A percentile compares a stretch with the other conserved stretches of the same genome.
Evolutionary conservation across 257 asterid species (phyloP).

Genomic region (Solanum raphanifolium): DNA sequence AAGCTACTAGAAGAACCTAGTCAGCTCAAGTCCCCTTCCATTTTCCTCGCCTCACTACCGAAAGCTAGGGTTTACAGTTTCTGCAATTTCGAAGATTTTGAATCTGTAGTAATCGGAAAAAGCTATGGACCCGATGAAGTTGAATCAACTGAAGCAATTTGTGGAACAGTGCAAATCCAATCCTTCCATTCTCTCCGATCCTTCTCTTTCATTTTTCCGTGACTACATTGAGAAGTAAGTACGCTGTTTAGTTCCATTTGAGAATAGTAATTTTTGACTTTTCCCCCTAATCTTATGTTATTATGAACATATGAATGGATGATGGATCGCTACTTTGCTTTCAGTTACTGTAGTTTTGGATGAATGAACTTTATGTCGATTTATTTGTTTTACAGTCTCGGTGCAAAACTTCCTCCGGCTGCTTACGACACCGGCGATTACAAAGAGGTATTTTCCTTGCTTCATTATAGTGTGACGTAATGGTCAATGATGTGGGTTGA

Average conservation of each 20-base stretch:
- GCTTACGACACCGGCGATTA: conserved; percentile 10
- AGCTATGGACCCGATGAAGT: conserved; percentile 52
- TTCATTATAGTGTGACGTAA: too few species aligned
- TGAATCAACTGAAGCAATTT: conserved; percentile 52
- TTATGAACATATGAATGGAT: not conserved
- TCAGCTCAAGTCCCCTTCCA: not conserved
- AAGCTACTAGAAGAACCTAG: conserved; percentile 16
- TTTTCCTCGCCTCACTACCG: not conserved
- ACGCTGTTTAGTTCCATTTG: not conserved
- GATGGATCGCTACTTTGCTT: not conserved
- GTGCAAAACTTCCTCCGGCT: conserved; percentile 68
- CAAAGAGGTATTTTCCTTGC: conserved; percentile 32
- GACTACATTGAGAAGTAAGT: conserved; percentile 87
- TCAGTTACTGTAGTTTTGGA: not conserved
- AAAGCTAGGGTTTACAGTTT: not conserved
- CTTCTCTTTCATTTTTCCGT: conserved; percentile 70
- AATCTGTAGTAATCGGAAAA: not conserved
- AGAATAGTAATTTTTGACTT: not conserved
- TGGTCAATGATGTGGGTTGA: too few species aligned
- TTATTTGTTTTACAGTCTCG: conserved; percentile 43
- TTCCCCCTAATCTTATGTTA: not conserved
- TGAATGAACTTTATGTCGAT: not conserved
- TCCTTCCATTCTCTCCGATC: conserved; percentile 64
- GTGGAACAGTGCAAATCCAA: conserved; percentile 49
- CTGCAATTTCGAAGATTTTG: not conserved